Conservation (phyloP, 352 stramenopile genomes). For the Pythium chondricola region DNA sequence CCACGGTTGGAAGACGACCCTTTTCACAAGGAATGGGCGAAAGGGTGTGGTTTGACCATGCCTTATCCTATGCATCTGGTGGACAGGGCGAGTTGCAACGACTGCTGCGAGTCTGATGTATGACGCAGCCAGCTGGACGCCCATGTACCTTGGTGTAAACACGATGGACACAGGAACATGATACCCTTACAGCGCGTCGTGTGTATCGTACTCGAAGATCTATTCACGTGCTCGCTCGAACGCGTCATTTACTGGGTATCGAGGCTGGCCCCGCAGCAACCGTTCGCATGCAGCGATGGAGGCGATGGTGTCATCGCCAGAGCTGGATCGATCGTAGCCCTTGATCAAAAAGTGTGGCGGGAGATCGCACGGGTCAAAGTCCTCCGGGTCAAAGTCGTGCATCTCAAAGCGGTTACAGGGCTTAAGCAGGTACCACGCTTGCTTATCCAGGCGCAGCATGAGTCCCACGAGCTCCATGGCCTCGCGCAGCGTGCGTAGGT, state of each 20-base stretch:
- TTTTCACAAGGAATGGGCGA: constrained; percentile 3
- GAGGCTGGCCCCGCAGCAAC: too few relatives aligned
- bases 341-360: constrained; percentile 9
- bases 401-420: neutral
- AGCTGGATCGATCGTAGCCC: neutral
- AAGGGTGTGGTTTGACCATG: too few relatives aligned
- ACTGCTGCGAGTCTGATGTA: constrained; percentile 1
- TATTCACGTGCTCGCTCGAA: neutral
- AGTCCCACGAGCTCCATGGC: constrained; percentile 14
- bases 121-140: neutral
- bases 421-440: constrained; percentile 4
- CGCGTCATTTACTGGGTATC: neutral
- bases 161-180: constrained; percentile 3
- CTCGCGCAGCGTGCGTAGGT: constrained; percentile 5
- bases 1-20: constrained; percentile 8
- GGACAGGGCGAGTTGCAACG: neutral
- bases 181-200: neutral
- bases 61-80: too few relatives aligned
- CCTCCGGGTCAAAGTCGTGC: constrained; percentile 8
- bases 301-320: constrained; percentile 2
- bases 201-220: constrained; percentile 3
- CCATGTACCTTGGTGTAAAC: neutral
- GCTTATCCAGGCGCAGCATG: constrained; percentile 5
- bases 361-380: constrained; percentile 10
- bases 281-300: constrained; percentile 10